Evolutionary conservation across 306 rosid genomes (phyloP), one percentile per base, ranked within the genome.

Genomic region (Casuarina glauca): DNA sequence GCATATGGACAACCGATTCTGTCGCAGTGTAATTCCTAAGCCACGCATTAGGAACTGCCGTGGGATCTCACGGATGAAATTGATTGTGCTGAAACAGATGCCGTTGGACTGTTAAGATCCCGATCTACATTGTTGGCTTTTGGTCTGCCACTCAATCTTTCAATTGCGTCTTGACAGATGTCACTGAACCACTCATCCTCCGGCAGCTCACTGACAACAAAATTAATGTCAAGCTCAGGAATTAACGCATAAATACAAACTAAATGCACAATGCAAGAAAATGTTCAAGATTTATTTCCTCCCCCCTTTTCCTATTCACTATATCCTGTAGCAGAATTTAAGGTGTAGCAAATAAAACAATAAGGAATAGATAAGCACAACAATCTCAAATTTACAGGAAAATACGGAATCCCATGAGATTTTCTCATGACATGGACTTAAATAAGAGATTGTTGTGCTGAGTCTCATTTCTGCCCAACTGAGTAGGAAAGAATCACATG

Each of bases 171-270:
- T 83, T 89, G 97, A 81, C 99, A 91, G 64, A 93, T 67, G 38
- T 91, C 98, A 48, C 89, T 85, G 68, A 93, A 96, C 99, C 98
- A 96, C 4, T 91, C 99, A 84, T 96, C 99, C 73, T 91, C 98
- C 39, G 98, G 98, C 19, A 96, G 85, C 67, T 80, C 88, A 55
- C 99, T 96, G 90, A 50, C 44, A 85, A 12, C 69, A 82, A 17
- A 77, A 49, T 41, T 48, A 74, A 74, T 19, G 72, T 81, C 74
- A 73, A 77, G 17, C 45, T 53, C 68, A 49, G 35, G 50, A 55
- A 66, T 43, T 26, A 26, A 26, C 32, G 32, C 32, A 26, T 26
- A 26, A 0, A 26, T 26, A 26, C 32, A 26, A 26, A 26, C 32
- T 26, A 26, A 26, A 26, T 26, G 32, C 32, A 26, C 15, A 9